Evolutionary conservation across 768 basidiomycete species (phyloP), one percentile per base, ranked within the genome.

Genomic region (Trametes coccinea): DNA sequence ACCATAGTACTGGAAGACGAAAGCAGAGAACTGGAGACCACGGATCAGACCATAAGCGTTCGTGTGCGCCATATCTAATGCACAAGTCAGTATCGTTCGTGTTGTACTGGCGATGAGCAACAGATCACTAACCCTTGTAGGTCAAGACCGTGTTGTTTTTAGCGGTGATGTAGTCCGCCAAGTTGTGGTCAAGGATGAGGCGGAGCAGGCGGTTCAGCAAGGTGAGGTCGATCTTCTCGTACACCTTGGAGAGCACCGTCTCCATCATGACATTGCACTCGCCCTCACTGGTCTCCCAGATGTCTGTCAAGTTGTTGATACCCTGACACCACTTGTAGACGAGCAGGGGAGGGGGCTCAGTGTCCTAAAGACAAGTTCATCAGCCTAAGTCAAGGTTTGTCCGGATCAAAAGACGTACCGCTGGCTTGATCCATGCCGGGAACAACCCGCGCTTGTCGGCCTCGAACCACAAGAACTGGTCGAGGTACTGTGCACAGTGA

Each of bases 291-390:
- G 95, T 98, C 77, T 98, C 97, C 97, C 97, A 99, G 43, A 99
- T 87, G 61, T 99, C 96, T 2, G 92, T 95, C 73, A 98, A 74
- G 75, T 99, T 99, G 78, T 98, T 98, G 81, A 98, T 95, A 44
- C 97, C 97, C 77, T 98, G 96, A 71, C 95, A 96, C 96, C 96
- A 98, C 82, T 98, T 98, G 80, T 98, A 98, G 34, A 98, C 95
- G 34, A 98, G 86, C 14, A 98, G 83, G 2, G 96, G 96, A 0
- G 96, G 95, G 2, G 96, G 96, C 70, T 98, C 96, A 0, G 93
- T 95, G 69, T 98, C 95, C 57, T 59, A 29, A 4, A 11, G 7
- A 43, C 8, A 33, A 5, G 7, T 41, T 14, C 9, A 41, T 45
- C 17, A 27, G n/a, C 81, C 82, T 55, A 51, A 55, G 37, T 56